phyloP scores from a whole-genome alignment of 352 stramenopile genomes.

The Globisporangium acanthophoron region DNA sequence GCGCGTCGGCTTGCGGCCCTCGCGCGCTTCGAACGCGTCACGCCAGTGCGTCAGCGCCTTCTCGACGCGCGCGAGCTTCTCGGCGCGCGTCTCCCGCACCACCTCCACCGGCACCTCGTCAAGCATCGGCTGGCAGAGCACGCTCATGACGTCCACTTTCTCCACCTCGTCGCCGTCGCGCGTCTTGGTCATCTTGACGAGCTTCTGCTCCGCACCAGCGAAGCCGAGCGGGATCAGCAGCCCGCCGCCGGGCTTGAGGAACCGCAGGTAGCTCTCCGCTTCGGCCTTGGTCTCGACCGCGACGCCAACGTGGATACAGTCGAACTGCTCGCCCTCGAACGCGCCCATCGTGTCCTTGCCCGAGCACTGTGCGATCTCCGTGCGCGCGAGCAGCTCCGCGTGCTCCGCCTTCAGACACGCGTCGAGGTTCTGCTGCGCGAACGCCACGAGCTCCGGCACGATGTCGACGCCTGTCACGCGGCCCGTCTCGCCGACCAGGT shows the following conservation, averaged over 20 bases:
- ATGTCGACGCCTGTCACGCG: conserved; percentile 73
- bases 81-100: conserved; percentile 41
- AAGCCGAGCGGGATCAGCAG: conserved; percentile 64
- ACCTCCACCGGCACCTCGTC: conserved; percentile 41
- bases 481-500: conserved; percentile 50
- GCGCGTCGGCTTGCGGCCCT: conserved; percentile 48
- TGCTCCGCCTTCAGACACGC: conserved; percentile 27
- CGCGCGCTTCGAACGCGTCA: conserved; percentile 43
- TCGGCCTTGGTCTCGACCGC: conserved; percentile 72
- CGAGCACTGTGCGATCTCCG: conserved; percentile 33
- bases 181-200: conserved; percentile 82
- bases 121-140: conserved; percentile 80
- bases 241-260: conserved; percentile 62
- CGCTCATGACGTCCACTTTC: conserved; percentile 78
- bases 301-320: conserved; percentile 80
- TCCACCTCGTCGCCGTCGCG: conserved; percentile 35
- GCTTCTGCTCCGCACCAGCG: conserved; percentile 60
- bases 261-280: conserved; percentile 59
- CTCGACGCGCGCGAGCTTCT: conserved; percentile 61
- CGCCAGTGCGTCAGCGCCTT: conserved; percentile 60
- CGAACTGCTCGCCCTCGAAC: conserved; percentile 26
- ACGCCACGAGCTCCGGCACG: conserved; percentile 63
- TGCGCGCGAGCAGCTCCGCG: conserved; percentile 24
- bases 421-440: conserved; percentile 60
- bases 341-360: conserved; percentile 36